Evolutionary conservation across 306 rosid species (phyloP).

Genomic region (Purshia tridentata): DNA sequence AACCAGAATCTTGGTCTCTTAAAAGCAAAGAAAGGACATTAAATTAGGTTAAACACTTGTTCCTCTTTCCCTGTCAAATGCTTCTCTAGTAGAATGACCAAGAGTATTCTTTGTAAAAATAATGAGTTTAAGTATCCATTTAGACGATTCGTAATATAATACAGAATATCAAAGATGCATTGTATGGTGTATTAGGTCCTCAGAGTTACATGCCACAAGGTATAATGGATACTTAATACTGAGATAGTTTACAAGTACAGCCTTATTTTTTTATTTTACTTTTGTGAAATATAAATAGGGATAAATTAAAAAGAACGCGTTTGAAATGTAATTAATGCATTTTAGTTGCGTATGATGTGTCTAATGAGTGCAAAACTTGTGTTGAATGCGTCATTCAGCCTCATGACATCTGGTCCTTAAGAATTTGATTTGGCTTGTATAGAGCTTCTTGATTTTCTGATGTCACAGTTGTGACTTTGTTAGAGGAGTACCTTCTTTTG

Average conservation of each 20-base stretch:
- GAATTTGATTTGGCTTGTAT: neutral
- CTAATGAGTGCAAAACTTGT: neutral
- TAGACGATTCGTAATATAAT: neutral
- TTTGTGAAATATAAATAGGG: neutral
- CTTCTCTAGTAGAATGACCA: neutral
- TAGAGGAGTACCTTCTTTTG: neutral
- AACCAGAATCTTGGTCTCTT: neutral
- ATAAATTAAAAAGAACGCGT: neutral
- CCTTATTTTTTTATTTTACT: neutral
- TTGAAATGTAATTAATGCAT: neutral
- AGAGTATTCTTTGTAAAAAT: neutral
- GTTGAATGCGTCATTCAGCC: neutral
- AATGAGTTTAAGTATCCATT: neutral
- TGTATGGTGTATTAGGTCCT: neutral
- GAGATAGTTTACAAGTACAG: neutral
- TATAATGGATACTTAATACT: neutral
- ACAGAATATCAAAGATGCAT: neutral
- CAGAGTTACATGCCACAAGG: neutral
- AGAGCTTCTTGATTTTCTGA: neutral
- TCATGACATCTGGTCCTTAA: neutral
- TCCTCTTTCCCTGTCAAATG: neutral
- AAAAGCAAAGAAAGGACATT: neutral
- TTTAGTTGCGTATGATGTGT: neutral
- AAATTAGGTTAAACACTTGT: neutral
- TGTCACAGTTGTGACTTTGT: neutral